Evolutionary conservation across 1,139 yeast genomes (phyloP).

Genomic region (Scheffersomyces illinoinensis): DNA sequence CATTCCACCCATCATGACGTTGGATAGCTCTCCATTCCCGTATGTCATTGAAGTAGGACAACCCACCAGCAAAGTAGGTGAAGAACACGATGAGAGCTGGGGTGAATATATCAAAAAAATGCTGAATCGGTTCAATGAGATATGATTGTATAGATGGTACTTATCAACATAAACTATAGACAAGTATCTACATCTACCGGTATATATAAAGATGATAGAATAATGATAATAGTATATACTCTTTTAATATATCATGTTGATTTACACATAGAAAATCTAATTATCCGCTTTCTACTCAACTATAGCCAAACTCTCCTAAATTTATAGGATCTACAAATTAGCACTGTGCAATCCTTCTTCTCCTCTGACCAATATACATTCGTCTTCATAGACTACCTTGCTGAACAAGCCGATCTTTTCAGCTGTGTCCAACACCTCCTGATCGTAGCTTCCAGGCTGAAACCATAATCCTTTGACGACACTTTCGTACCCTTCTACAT

Average conservation of each 20-base stretch:
- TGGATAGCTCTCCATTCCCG: slow-evolving; percentile 70
- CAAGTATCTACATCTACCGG: background rate
- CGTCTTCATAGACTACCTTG: slow-evolving; percentile 55
- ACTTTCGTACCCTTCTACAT: slow-evolving; percentile 27
- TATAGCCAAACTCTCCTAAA: too few species aligned
- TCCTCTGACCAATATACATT: slow-evolving; percentile 72
- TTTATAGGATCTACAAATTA: slow-evolving; percentile 4
- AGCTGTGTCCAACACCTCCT: slow-evolving; percentile 47
- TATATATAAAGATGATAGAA: background rate
- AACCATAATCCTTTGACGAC: slow-evolving; percentile 69
- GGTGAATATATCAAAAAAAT: slow-evolving; percentile 52
- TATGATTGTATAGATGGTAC: background rate
- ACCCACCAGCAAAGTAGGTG: slow-evolving; percentile 7
- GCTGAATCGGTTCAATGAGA: slow-evolving; percentile 24
- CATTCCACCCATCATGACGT: slow-evolving; percentile 72
- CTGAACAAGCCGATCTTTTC: slow-evolving; percentile 43
- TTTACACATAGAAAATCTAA: too few species aligned
- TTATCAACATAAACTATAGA: background rate
- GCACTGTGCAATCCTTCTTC: slow-evolving; percentile 45
- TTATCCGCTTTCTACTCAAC: too few species aligned
- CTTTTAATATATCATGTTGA: background rate
- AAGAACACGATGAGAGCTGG: slow-evolving; percentile 38
- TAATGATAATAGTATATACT: background rate
- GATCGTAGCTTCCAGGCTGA: slow-evolving; percentile 77
- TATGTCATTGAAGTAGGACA: slow-evolving; percentile 33